Conservation (phyloP, 768 basidiomycete species). For the Fomitopsis pulvina region DNA sequence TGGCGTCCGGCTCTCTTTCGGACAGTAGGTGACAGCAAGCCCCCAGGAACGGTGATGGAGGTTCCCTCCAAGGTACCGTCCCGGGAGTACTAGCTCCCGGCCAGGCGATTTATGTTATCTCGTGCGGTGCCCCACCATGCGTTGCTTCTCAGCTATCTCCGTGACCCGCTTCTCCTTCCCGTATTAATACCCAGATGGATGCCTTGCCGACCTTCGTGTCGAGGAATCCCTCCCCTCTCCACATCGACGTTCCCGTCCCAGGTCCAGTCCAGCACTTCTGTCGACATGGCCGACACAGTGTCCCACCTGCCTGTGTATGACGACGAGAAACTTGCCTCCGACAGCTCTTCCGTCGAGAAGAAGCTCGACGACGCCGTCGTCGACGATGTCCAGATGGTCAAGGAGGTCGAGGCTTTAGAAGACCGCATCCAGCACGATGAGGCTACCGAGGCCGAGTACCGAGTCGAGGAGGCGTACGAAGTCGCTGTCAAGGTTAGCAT, state of each 20-base stretch:
- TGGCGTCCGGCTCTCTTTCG: too few species aligned
- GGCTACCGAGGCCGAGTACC: constrained; percentile 29
- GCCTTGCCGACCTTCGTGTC: neutral
- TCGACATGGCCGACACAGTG: neutral
- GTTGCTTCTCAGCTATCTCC: neutral
- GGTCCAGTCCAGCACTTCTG: neutral
- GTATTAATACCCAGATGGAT: neutral
- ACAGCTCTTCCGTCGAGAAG: constrained; percentile 18
- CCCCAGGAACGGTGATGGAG: neutral
- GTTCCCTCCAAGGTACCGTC: too few species aligned
- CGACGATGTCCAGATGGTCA: constrained; percentile 20
- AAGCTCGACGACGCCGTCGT: constrained; percentile 11
- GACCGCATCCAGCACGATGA: constrained; percentile 25
- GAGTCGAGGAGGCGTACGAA: constrained; percentile 30
- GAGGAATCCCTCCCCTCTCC: neutral
- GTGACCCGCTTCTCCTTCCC: neutral
- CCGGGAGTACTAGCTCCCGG: neutral
- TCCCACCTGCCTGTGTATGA: constrained; percentile 10
- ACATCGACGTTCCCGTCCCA: neutral
- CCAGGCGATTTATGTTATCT: neutral
- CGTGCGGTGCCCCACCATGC: neutral
- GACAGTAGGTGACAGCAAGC: too few species aligned
- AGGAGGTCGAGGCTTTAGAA: constrained; percentile 25
- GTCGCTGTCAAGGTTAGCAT: constrained; percentile 31
- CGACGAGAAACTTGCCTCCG: constrained; percentile 16